These are phyloP conservation scores for Zymoseptoria ardabiliae DNA, from an alignment of 2,329 filamentous ascomycete genomes.

Conservation along the genomic window DNA sequence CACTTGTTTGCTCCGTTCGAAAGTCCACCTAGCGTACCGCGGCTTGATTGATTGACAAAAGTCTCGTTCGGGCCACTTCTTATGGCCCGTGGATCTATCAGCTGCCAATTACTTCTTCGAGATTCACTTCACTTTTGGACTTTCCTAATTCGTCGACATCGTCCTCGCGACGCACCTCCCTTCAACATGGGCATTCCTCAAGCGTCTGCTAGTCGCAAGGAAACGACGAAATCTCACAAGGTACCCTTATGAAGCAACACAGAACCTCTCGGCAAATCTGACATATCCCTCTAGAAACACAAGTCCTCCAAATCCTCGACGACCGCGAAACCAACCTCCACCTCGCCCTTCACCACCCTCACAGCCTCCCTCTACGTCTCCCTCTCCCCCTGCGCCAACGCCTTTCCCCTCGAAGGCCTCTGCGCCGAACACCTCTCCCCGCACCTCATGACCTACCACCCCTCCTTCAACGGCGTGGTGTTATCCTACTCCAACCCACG, in stretches of 20 bases:
- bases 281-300: background rate
- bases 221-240: background rate
- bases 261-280: no score
- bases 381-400: constrained; percentile 63
- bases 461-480: constrained; percentile 64
- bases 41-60: constrained; percentile 1
- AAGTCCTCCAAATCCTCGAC: background rate
- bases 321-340: constrained; percentile 1
- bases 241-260: background rate
- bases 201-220: background rate
- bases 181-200: background rate
- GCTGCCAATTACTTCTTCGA: background rate
- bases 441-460: constrained; percentile 68
- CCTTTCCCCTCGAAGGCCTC: constrained; percentile 61
- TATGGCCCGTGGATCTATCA: constrained; percentile 1
- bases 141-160: background rate
- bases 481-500: constrained; percentile 64
- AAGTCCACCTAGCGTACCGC: background rate
- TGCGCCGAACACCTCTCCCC: constrained; percentile 69
- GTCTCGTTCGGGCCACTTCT: constrained; percentile 6
- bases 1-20: background rate
- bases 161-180: background rate
- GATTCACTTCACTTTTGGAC: background rate
- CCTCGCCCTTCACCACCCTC: constrained; percentile 68
- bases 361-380: constrained; percentile 75